Evolutionary conservation across 2,329 filamentous ascomycete genomes (phyloP).

Genomic region (Magnaporthales sp.): DNA sequence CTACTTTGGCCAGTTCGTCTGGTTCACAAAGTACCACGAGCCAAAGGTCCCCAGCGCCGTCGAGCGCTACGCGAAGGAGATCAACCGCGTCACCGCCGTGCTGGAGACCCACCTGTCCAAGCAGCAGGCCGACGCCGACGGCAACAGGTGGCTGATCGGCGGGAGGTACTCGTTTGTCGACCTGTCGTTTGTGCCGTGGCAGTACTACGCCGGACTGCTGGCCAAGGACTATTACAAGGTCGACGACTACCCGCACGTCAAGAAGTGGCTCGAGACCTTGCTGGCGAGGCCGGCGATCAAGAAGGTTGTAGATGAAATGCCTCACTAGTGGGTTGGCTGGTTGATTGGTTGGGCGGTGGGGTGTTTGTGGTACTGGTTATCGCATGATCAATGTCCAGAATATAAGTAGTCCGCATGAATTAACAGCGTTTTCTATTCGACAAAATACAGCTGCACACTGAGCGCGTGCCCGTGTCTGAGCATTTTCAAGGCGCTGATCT

Average conservation of each 20-base stretch:
- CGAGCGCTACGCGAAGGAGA: conserved; percentile 17
- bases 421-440: too few species aligned
- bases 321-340: too few species aligned
- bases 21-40: conserved; percentile 17
- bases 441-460: too few species aligned
- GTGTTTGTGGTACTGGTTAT: neutral
- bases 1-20: conserved; percentile 28
- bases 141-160: conserved; percentile 15
- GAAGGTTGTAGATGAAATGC: conserved; percentile 32
- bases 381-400: neutral
- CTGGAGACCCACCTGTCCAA: conserved; percentile 13
- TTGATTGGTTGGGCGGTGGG: neutral
- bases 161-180: conserved; percentile 16
- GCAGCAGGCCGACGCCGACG: conserved; percentile 9
- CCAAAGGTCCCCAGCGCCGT: conserved; percentile 14
- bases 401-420: too few species aligned
- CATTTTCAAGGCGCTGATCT: too few species aligned
- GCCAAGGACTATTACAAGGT: conserved; percentile 36
- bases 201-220: conserved; percentile 3
- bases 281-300: conserved; percentile 61
- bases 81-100: conserved; percentile 16
- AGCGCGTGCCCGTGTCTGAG: too few species aligned
- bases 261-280: conserved; percentile 66
- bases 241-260: conserved; percentile 61
- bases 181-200: conserved; percentile 14